Evolutionary conservation across 176 grass and related monocot genomes (phyloP).

Genomic region (Chrysopogon serrulatus): DNA sequence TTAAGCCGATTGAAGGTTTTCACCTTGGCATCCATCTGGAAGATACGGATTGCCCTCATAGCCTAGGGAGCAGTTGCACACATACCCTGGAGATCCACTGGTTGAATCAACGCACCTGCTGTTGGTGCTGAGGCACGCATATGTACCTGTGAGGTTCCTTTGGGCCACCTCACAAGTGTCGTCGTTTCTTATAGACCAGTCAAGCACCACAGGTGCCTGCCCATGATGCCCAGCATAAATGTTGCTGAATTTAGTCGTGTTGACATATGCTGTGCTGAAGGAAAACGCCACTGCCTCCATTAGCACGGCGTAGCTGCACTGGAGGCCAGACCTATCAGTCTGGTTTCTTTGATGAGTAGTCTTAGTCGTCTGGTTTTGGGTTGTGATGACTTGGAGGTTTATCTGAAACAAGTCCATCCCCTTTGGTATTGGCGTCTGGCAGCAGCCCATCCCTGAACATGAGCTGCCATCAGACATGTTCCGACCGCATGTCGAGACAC

Average conservation of each 20-base stretch:
- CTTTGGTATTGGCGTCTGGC: not conserved
- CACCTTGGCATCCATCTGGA: not conserved
- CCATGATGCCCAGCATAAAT: not conserved
- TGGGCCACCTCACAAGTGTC: not conserved
- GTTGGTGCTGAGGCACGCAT: not conserved
- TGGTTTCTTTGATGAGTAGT: too few relatives aligned
- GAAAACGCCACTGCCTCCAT: not conserved
- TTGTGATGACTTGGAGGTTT: accelerated
- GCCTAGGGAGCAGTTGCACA: not conserved
- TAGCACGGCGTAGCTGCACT: slow-evolving; percentile 5
- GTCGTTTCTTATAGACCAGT: not conserved
- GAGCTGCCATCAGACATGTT: not conserved
- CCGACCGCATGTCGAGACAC: not conserved
- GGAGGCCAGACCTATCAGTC: not conserved
- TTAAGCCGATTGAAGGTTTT: not conserved
- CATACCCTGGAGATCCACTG: not conserved
- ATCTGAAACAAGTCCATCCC: not conserved
- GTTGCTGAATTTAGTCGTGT: not conserved
- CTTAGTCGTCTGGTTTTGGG: not conserved
- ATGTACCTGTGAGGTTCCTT: not conserved
- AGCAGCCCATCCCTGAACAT: not conserved
- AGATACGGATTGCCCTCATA: slow-evolving; percentile 9
- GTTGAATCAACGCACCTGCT: not conserved
- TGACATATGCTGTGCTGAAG: not conserved
- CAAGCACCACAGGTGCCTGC: not conserved